These are phyloP conservation scores for Russula dissimulans DNA, from an alignment of 768 basidiomycete genomes.

Conservation along the genomic window DNA sequence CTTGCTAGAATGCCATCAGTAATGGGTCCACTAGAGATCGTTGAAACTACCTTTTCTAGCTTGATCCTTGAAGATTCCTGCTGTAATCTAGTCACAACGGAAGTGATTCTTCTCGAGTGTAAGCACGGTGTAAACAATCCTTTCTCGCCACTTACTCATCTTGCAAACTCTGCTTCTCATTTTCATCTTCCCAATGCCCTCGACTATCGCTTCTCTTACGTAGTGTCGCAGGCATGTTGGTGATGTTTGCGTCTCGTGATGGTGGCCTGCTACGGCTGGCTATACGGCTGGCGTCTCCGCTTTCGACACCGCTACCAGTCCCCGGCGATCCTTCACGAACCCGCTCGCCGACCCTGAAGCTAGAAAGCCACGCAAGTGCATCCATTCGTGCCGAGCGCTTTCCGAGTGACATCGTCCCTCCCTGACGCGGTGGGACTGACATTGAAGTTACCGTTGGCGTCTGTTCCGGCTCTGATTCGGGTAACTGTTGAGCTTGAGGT, in stretches of 20 bases:
- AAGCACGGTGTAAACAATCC: not conserved
- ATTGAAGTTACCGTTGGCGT: constrained; percentile 18
- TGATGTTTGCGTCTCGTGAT: constrained; percentile 13
- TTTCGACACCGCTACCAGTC: constrained; percentile 39
- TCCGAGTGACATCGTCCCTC: constrained; percentile 40
- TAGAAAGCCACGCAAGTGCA: constrained; percentile 61
- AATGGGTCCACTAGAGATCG: not conserved
- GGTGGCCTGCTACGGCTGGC: constrained; percentile 32
- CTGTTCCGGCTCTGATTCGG: constrained; percentile 18
- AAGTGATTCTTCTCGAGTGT: constrained; percentile 52
- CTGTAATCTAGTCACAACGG: constrained; percentile 56
- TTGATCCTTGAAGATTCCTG: constrained; percentile 53
- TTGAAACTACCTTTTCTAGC: constrained; percentile 62
- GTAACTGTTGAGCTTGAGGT: constrained; percentile 1
- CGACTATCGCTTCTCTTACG: constrained; percentile 40
- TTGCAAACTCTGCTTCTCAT: constrained; percentile 46
- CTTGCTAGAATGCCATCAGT: constrained; percentile 36
- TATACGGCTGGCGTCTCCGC: constrained; percentile 39
- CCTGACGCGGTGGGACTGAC: constrained; percentile 10
- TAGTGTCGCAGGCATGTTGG: constrained; percentile 13
- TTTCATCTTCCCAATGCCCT: constrained; percentile 28
- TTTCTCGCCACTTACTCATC: constrained; percentile 51
- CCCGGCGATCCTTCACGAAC: constrained; percentile 47
- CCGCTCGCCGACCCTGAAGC: constrained; percentile 52
- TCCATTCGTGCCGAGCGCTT: constrained; percentile 47